Conservation (phyloP, 78 protist genomes). For the Mastigamoeba balamuthi region DNA sequence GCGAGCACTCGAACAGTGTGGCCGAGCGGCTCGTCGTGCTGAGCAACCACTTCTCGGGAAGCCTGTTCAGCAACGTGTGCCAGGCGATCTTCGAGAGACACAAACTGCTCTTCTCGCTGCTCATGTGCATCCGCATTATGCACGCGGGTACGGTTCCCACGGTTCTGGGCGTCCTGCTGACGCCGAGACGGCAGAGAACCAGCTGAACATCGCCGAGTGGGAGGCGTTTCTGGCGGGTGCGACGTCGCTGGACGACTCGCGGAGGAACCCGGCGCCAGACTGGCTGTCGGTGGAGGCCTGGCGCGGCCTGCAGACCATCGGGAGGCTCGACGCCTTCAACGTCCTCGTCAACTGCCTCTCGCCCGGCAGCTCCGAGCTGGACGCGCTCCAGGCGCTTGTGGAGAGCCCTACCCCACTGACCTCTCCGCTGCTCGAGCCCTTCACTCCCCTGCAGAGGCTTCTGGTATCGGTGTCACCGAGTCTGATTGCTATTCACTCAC, state of each 20-base stretch:
- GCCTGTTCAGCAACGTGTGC: conserved; percentile 67
- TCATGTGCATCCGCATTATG: conserved; percentile 32
- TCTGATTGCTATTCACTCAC: no score
- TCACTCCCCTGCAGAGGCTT: conserved; percentile 40
- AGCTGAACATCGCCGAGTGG: no score
- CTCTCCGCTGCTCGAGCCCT: conserved; percentile 18
- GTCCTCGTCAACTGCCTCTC: conserved; percentile 3
- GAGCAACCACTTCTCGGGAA: conserved; percentile 47
- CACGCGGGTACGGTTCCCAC: no score
- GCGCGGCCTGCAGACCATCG: conserved; percentile 40
- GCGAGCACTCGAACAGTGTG: conserved; percentile 17
- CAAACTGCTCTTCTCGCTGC: conserved; percentile 71
- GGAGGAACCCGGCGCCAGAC: conserved; percentile 55
- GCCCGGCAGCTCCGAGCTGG: neutral
- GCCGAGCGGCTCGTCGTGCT: conserved; percentile 18
- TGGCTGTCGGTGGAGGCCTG: conserved; percentile 67
- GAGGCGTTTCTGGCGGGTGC: no score
- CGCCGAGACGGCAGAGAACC: conserved; percentile 14
- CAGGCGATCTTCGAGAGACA: conserved; percentile 74
- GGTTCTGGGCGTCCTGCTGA: conserved; percentile 46
- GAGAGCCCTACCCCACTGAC: conserved; percentile 12
- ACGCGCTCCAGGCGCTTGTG: conserved; percentile 6
- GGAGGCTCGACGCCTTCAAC: conserved; percentile 18
- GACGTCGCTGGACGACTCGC: conserved; percentile 22
- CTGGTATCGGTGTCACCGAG: conserved; percentile 56